Base-by-base conservation (phyloP, 2,329 filamentous ascomycete species). In the Eutypella sp. region DNA sequence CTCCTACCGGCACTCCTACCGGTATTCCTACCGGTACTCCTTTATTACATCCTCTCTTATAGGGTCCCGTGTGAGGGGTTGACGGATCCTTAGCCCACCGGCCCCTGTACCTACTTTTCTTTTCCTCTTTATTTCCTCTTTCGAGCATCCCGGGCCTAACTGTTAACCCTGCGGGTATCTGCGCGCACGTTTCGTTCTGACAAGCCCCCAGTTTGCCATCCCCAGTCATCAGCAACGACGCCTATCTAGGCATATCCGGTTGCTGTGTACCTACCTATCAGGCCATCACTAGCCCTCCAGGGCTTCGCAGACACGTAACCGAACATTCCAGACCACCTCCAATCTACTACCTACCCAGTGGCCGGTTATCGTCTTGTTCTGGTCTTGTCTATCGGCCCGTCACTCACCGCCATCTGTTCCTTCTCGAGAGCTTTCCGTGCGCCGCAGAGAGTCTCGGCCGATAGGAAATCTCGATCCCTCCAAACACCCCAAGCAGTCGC, bases 281-380 rank as follows among this genome's bases (percentile, higher is more conserved):
- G n/a, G n/a, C n/a, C n/a, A n/a, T n/a, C n/a, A n/a, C 20, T 39
- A 39, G 20, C n/a, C n/a, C 20, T 20, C 15, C 20, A 19, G 19
- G 19, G 13, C n/a, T n/a, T n/a, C n/a, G n/a, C n/a, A 6, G 2
- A 24, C 36, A 8, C 36, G 3, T 39, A 39, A 39, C 36, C 36
- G 36, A 39, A 39, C 36, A 39, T 39, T 39, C 36, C 36, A 39
- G 36, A 39, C 36, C 36, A 19, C 11, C 20, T 23, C 36, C 36
- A 7, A 39, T 19, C 11, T 39, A 11, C 18, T n/a, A n/a, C n/a
- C n/a, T n/a, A n/a, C n/a, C n/a, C n/a, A n/a, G n/a, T 22, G 19
- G 23, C 36, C 36, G 36, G 36, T 39, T 20, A 20, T 15, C 20
- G 29, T 11, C 36, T n/a, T n/a, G n/a, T n/a, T n/a, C n/a, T n/a